These are phyloP conservation scores for Lathyrus oleraceus DNA, from an alignment of 306 rosid genomes.

Conservation along the genomic window DNA sequence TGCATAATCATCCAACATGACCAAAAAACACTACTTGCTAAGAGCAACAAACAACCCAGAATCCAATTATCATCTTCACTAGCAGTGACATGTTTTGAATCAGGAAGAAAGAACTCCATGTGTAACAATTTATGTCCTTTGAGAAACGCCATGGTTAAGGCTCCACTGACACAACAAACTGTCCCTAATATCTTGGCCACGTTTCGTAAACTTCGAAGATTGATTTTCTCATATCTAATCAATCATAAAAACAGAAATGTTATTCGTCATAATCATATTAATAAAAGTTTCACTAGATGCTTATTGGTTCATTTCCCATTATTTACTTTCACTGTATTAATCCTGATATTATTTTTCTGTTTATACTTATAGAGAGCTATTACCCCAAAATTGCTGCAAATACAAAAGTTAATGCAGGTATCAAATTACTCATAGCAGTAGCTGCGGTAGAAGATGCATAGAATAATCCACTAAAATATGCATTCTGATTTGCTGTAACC, in stretches of 20 bases:
- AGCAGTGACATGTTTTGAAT: conserved; percentile 35
- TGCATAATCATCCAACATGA: conserved; percentile 66
- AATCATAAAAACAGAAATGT: conserved; percentile 8
- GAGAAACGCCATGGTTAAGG: conserved; percentile 63
- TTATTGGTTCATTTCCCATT: background rate
- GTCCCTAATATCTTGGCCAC: conserved; percentile 65
- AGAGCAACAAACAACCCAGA: conserved; percentile 56
- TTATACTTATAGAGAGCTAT: background rate
- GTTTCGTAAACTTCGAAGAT: conserved; percentile 51
- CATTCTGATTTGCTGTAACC: conserved; percentile 64
- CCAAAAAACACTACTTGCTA: conserved; percentile 50
- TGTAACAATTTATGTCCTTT: conserved; percentile 68
- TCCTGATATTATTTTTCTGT: no score
- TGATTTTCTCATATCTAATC: conserved; percentile 59
- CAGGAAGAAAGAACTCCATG: conserved; percentile 32
- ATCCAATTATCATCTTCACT: conserved; percentile 44
- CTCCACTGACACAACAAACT: conserved; percentile 61
- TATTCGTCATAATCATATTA: background rate
- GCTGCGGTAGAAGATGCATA: conserved; percentile 65
- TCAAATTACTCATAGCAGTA: conserved; percentile 64
- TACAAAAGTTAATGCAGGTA: conserved; percentile 66
- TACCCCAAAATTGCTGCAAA: conserved; percentile 66
- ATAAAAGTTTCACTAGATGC: background rate
- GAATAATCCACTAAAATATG: conserved; percentile 63
- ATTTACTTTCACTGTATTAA: background rate